Percentiles rank a stretch among this genome's conserved stretches.
These are phyloP conservation scores for Metschnikowia lochheadii DNA, from an alignment of 805 yeast species.

Conservation along the genomic window DNA sequence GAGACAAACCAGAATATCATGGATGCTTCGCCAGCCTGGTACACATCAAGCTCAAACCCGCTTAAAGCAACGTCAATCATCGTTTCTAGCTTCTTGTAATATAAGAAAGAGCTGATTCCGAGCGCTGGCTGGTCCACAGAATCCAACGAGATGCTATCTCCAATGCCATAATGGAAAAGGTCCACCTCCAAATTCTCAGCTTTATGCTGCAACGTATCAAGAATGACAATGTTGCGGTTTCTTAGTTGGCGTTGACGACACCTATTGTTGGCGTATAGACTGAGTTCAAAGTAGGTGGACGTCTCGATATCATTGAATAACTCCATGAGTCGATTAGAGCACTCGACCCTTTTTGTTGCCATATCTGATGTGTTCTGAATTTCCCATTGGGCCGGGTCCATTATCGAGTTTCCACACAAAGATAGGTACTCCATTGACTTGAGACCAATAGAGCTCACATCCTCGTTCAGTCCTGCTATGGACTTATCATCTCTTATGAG, in stretches of 20 bases:
- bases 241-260: conserved; percentile 76
- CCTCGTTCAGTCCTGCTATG: conserved; percentile 46
- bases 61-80: conserved; percentile 72
- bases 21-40: conserved; percentile 64
- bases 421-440: conserved; percentile 41
- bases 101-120: conserved; percentile 70
- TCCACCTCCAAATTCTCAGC: conserved; percentile 61
- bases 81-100: conserved; percentile 56
- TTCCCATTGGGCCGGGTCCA: conserved; percentile 24
- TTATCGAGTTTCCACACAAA: conserved; percentile 33
- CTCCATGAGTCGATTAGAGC: conserved; percentile 8
- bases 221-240: conserved; percentile 51
- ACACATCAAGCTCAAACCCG: conserved; percentile 74
- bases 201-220: conserved; percentile 80
- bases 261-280: conserved; percentile 50
- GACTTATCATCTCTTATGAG: conserved; percentile 59
- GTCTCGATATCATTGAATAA: conserved; percentile 40
- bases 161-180: conserved; percentile 33
- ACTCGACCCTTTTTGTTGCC: conserved; percentile 7
- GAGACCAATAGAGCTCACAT: conserved; percentile 23
- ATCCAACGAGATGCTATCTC: conserved; percentile 25
- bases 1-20: conserved; percentile 66
- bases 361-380: conserved; percentile 8
- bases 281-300: conserved; percentile 33
- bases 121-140: conserved; percentile 42